Base-by-base conservation (phyloP, 208 protist species). In the Trypanosoma mega region DNA sequence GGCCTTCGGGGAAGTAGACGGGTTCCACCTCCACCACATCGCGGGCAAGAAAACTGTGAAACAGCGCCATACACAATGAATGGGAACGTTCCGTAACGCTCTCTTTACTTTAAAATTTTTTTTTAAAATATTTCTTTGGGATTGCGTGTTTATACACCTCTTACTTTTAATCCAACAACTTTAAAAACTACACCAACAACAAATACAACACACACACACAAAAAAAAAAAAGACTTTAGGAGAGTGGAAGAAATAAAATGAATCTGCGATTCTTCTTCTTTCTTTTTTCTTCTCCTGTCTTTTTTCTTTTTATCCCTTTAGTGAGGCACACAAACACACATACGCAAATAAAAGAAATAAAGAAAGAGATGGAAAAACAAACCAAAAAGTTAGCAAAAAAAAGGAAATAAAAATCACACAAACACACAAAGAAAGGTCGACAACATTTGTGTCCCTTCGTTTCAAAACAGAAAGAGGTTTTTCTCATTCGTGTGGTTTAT, bases 11-110 rank as follows among this genome's bases (percentile, higher is more conserved):
- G 47, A 89, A 87, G 65, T 93, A 93, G 36, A 91, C 87, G 0
- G 87, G 83, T 59, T 93, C 82, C 34, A 93, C 75, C 46, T 89
- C 87, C 1, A 93, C 73, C 12, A 78, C 69, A 58, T 93, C 87
- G 43, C 79, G 76, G n/a, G 87, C 60, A 14, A 85, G 45, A 61
- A 87, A 89, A 20, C 76, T 70, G 37, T 71, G 76, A 50, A 90
- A 91, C 65, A 93, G 33, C n/a, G 52, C 36, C 63, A 63, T 70
- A 1, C 26, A 24, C 24, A 16, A 16, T 12, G 12, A 30, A 18
- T 37, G 21, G 3, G 5, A 45, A 5, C 21, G 5, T 12, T 56
- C 43, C 36, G 14, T 33, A 7, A 18, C 16, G 14, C 3, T 33
- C 11, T 5, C 20, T 11, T 34, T 33, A 34, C 23, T 33, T n/a